These are phyloP conservation scores for Apiotrichum porosum DNA, from an alignment of 1,284 basidiomycete genomes.

Conservation along the genomic window DNA sequence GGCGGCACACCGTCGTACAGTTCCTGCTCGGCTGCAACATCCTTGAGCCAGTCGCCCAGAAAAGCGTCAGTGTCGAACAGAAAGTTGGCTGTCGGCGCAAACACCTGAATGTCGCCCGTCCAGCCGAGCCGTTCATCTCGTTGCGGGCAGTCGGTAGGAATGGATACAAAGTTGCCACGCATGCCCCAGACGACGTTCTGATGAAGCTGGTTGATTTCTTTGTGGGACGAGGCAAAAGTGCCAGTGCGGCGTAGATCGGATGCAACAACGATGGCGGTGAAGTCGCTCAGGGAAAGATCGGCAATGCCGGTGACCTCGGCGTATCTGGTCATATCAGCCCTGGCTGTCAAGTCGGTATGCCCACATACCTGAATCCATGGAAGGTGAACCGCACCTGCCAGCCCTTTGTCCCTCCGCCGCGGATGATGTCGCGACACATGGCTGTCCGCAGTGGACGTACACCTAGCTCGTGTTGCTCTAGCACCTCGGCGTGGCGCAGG, in stretches of 20 bases:
- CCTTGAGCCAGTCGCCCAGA: constrained; percentile 32
- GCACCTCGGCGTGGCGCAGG: constrained; percentile 32
- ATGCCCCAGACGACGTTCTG: constrained; percentile 32
- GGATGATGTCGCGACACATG: constrained; percentile 20
- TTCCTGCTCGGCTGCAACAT: constrained; percentile 28
- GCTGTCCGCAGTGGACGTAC: constrained; percentile 27
- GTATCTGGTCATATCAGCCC: constrained; percentile 6
- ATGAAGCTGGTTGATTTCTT: constrained; percentile 27
- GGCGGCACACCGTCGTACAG: constrained; percentile 19
- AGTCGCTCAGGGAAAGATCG: constrained; percentile 10
- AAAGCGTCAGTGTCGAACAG: constrained; percentile 32
- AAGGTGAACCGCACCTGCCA: constrained; percentile 39
- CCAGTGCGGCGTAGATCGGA: constrained; percentile 29
- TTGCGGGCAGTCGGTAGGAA: constrained; percentile 42
- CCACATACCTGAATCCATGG: constrained; percentile 34
- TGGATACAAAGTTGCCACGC: constrained; percentile 32
- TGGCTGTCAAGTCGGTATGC: background rate
- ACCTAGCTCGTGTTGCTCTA: constrained; percentile 36
- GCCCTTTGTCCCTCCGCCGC: constrained; percentile 19
- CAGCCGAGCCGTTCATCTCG: constrained; percentile 40
- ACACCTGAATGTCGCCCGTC: constrained; percentile 41
- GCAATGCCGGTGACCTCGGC: constrained; percentile 11
- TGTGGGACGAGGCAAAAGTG: constrained; percentile 29
- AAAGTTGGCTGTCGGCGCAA: constrained; percentile 34
- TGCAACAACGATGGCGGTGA: constrained; percentile 25